Percentiles rank a stretch among this genome's conserved stretches.
phyloP scores from a whole-genome alignment of 768 basidiomycete species.

The Amanita polypyramis region DNA sequence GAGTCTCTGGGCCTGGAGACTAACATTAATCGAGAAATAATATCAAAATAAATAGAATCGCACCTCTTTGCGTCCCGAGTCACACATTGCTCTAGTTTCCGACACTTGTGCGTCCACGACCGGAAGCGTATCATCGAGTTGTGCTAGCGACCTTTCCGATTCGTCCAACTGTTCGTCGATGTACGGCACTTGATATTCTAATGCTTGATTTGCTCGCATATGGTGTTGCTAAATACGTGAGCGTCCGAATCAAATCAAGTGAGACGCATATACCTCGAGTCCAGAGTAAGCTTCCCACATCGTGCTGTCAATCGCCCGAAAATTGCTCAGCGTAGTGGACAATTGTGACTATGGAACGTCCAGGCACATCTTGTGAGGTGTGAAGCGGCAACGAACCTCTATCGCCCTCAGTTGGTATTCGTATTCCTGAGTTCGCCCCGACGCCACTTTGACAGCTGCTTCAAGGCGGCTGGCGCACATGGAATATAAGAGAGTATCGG shows the following conservation, averaged over 20 bases:
- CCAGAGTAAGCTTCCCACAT: conserved; percentile 54
- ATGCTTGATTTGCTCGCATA: conserved; percentile 47
- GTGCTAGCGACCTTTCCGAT: conserved; percentile 44
- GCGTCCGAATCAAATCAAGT: not conserved
- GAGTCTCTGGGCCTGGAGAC: conserved; percentile 48
- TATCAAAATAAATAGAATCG: conserved; percentile 9
- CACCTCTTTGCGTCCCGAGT: conserved; percentile 62
- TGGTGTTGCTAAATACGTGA: conserved; percentile 35
- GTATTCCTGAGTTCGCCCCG: conserved; percentile 35
- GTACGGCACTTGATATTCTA: conserved; percentile 50
- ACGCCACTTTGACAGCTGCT: conserved; percentile 31
- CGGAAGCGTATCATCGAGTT: conserved; percentile 51
- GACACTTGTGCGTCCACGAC: conserved; percentile 49
- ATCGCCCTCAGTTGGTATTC: conserved; percentile 53
- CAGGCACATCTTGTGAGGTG: conserved; percentile 1
- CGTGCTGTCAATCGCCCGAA: conserved; percentile 59
- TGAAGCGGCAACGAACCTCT: conserved; percentile 28
- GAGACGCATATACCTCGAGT: conserved; percentile 30
- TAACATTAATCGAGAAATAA: conserved; percentile 4
- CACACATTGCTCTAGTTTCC: conserved; percentile 56
- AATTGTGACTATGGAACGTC: conserved; percentile 40
- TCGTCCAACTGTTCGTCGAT: conserved; percentile 51
- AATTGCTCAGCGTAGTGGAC: conserved; percentile 63
- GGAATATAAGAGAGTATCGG: conserved; percentile 3
- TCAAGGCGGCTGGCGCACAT: conserved; percentile 31